Percentiles rank a stretch among this genome's conserved stretches.
These are phyloP conservation scores for Leptographium radiaticola DNA, from an alignment of 2,329 filamentous ascomycete genomes.

Conservation along the genomic window DNA sequence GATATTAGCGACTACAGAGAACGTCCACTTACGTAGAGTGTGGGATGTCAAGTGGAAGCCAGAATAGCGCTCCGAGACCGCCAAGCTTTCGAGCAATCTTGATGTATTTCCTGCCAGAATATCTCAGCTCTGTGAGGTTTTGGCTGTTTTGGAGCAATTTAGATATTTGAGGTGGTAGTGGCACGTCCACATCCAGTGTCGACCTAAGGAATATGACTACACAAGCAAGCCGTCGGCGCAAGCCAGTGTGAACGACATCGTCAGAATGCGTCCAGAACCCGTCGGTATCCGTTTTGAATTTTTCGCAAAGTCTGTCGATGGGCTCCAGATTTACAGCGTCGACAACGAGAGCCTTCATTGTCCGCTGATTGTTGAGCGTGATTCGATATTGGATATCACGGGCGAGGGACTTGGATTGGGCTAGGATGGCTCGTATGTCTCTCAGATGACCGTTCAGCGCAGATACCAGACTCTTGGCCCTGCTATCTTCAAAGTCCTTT, in stretches of 20 bases:
- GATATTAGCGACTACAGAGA: neutral
- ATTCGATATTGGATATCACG: neutral
- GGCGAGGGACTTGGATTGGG: neutral
- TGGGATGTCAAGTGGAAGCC: constrained; percentile 1
- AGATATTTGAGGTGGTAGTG: neutral
- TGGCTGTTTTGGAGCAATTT: neutral
- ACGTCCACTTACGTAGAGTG: neutral
- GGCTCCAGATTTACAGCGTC: neutral
- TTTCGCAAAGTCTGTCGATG: neutral
- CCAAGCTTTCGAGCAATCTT: constrained; percentile 1
- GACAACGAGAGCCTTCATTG: neutral
- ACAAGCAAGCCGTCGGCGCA: constrained; percentile 1
- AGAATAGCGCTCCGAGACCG: constrained; percentile 1
- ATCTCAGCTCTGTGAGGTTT: neutral
- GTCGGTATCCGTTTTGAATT: neutral
- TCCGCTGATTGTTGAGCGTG: neutral
- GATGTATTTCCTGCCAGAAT: constrained; percentile 1
- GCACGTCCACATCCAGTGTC: neutral
- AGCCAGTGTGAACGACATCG: neutral
- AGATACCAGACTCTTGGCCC: neutral
- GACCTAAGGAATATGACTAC: neutral
- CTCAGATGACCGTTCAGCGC: neutral
- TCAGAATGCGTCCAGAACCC: neutral
- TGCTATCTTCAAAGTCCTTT: neutral
- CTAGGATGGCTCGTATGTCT: neutral